These are phyloP conservation scores for Neonectria neomacrospora DNA, from an alignment of 2,329 filamentous ascomycete genomes.

Conservation along the genomic window DNA sequence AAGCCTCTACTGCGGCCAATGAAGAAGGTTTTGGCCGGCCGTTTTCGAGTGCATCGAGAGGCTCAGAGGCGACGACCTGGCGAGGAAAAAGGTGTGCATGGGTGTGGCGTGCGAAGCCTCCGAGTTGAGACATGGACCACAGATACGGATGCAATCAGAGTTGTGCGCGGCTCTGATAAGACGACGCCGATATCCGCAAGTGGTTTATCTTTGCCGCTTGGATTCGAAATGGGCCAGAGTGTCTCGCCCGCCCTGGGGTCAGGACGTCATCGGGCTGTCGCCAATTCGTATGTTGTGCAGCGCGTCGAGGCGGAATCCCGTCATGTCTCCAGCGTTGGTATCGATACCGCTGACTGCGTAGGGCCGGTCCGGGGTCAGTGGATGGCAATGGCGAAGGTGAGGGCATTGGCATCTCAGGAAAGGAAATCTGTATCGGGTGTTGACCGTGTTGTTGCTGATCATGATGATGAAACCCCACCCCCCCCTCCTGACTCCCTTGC, in stretches of 20 bases:
- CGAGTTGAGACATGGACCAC: conserved; percentile 22
- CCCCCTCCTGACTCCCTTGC: background rate
- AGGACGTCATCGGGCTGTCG: conserved; percentile 9
- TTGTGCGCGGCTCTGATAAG: conserved; percentile 38
- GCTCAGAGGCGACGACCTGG: too few species aligned
- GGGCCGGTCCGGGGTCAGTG: background rate
- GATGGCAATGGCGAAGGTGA: background rate
- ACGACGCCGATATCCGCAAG: background rate
- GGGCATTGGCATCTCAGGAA: background rate
- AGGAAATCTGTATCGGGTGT: background rate
- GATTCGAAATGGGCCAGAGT: background rate
- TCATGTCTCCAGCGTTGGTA: background rate
- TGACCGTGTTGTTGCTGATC: conserved; percentile 1
- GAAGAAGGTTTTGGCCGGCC: conserved; percentile 14
- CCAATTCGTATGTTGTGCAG: background rate
- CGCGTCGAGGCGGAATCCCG: background rate
- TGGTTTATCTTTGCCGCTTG: background rate
- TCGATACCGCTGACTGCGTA: conserved; percentile 9
- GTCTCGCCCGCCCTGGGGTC: conserved; percentile 8
- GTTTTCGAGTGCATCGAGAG: conserved; percentile 35
- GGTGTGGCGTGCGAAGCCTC: conserved; percentile 33
- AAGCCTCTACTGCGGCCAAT: conserved; percentile 30
- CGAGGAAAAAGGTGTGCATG: background rate
- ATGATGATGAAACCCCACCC: background rate
- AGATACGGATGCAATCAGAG: conserved; percentile 34